Conservation (phyloP, 495 filamentous ascomycete genomes). For the Talaromyces proteolyticus region DNA sequence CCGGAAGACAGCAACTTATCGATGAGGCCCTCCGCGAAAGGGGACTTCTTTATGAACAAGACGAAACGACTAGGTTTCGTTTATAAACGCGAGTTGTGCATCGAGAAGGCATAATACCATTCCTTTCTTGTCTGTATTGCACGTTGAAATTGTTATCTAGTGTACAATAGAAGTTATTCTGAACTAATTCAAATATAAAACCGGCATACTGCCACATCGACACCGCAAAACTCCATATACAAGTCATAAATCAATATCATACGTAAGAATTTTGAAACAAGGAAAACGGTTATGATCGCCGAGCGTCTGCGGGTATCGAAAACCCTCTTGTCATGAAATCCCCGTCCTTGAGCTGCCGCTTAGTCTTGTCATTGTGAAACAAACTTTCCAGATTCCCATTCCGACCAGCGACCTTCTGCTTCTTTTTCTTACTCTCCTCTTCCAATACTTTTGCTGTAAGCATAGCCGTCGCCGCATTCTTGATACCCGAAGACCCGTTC, state of each 20-base stretch:
- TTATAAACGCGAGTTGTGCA: too few species aligned
- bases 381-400: constrained; percentile 68
- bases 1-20: constrained; percentile 85
- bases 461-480: constrained; percentile 77
- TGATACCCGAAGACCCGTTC: constrained; percentile 53
- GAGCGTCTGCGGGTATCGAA: constrained; percentile 42
- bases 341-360: constrained; percentile 42
- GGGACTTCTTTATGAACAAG: constrained; percentile 33
- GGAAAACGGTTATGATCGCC: neutral
- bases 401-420: constrained; percentile 58
- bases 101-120: too few species aligned
- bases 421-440: constrained; percentile 79
- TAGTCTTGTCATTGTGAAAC: constrained; percentile 51
- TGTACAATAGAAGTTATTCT: neutral
- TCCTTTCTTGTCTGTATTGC: constrained; percentile 2
- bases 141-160: neutral
- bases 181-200: neutral
- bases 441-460: constrained; percentile 79
- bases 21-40: constrained; percentile 61
- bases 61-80: neutral
- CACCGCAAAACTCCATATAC: too few species aligned
- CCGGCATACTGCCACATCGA: neutral
- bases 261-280: neutral
- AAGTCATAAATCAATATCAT: neutral
- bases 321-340: constrained; percentile 81